A percentile compares a stretch with the other conserved stretches of the same genome.
These are phyloP conservation scores for Hypoxylon intermedium DNA, from an alignment of 495 filamentous ascomycete genomes.

Conservation along the genomic window DNA sequence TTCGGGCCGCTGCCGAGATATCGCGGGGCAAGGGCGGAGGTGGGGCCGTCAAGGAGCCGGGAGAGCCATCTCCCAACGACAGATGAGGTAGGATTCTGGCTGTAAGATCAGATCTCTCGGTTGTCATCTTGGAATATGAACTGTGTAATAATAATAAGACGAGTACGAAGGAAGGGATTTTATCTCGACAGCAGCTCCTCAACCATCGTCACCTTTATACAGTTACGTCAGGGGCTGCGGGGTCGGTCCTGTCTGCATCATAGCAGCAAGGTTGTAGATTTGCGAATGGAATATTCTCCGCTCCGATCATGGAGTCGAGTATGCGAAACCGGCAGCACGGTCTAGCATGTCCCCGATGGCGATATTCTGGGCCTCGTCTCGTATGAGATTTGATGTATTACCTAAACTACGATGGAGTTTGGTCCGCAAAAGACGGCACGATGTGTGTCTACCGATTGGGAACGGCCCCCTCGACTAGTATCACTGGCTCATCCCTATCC, in stretches of 20 bases:
- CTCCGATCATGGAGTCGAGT: constrained; percentile 11
- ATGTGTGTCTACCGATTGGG: no score
- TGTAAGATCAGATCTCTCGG: constrained; percentile 44
- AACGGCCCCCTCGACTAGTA: no score
- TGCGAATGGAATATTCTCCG: constrained; percentile 5
- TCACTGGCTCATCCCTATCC: no score
- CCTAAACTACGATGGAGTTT: no score
- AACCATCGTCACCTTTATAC: constrained; percentile 4
- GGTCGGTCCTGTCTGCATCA: constrained; percentile 13
- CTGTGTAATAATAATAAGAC: neutral
- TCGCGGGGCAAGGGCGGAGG: constrained; percentile 56
- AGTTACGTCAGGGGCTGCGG: constrained; percentile 27
- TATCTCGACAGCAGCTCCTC: neutral
- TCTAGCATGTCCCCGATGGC: no score
- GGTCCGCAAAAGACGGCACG: no score
- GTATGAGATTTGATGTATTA: no score
- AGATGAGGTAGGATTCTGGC: constrained; percentile 61
- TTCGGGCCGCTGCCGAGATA: no score
- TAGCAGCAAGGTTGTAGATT: constrained; percentile 11
- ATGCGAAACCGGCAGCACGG: constrained; percentile 18
- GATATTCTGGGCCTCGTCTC: no score
- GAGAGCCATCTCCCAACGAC: constrained; percentile 55
- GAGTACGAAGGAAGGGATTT: neutral
- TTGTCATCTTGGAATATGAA: constrained; percentile 30
- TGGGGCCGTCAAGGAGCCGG: constrained; percentile 54